Evolutionary conservation across 2,329 filamentous ascomycete genomes (phyloP).

Genomic region (Colletotrichum endophyticum): DNA sequence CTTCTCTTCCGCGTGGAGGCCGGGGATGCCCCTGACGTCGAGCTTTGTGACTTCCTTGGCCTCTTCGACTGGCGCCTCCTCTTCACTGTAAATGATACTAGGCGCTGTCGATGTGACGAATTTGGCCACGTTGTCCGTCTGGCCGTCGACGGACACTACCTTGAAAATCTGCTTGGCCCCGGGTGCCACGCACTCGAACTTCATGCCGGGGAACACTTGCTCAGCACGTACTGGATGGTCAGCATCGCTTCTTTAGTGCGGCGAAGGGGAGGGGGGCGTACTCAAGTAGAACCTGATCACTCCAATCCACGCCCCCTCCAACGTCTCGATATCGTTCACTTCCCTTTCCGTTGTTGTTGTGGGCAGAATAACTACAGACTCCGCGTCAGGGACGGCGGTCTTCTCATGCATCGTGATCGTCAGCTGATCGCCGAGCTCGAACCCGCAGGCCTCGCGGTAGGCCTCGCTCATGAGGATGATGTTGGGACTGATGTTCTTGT

Average conservation of each 20-base stretch:
- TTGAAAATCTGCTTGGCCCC: slow-evolving; percentile 67
- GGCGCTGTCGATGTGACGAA: slow-evolving; percentile 40
- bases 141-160: slow-evolving; percentile 59
- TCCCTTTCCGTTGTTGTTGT: slow-evolving; percentile 5
- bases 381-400: slow-evolving; percentile 55
- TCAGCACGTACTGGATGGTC: slow-evolving; percentile 62
- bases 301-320: neutral
- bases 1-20: slow-evolving; percentile 67
- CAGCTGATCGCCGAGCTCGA: slow-evolving; percentile 73
- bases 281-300: slow-evolving; percentile 10
- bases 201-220: slow-evolving; percentile 71
- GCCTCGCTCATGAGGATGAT: slow-evolving; percentile 75
- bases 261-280: neutral
- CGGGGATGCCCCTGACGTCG: slow-evolving; percentile 65
- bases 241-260: slow-evolving; percentile 8
- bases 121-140: slow-evolving; percentile 46
- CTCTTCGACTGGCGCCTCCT: slow-evolving; percentile 10
- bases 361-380: slow-evolving; percentile 45
- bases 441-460: slow-evolving; percentile 73
- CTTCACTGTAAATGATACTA: neutral
- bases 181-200: slow-evolving; percentile 67
- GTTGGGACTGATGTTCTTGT: slow-evolving; percentile 69
- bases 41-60: slow-evolving; percentile 33
- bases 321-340: slow-evolving; percentile 41
- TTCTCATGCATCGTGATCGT: slow-evolving; percentile 63